Base-by-base conservation (phyloP, 192 early-diverging fungal species). In the Backusella mclennaniae region DNA sequence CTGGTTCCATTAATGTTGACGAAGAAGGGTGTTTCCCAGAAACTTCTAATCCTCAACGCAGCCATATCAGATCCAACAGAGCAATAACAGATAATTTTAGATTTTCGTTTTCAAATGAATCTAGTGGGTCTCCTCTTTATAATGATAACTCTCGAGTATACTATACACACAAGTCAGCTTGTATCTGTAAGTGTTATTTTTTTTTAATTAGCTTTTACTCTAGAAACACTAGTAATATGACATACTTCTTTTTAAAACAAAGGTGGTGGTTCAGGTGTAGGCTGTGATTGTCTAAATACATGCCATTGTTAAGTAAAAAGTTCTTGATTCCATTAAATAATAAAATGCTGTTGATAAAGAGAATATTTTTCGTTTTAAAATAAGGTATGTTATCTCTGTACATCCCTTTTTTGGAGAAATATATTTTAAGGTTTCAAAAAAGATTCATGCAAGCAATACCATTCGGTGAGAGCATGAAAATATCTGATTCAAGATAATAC, bases 221-320 rank as follows among this genome's bases (percentile, higher is more conserved):
- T 17, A n/a, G 6, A 49, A 8, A 49, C n/a, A 49, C 5, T 49
- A 44, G 15, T 17, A 44, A 44, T 67, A 12, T 35, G 14, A 0
- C 7, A 6, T 4, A 35, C 15, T 6, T 19, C 6, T 38, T 67
- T 67, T 67, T 67, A 17, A 35, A 67, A 35, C 23, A 66, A 12
- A 67, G 67, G 67, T 67, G 29, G 67, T 67, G 67, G 67, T 7
- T 67, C 67, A 17, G 67, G 67, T 33, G 67, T 67, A 0, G 67
- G 67, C 9, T 67, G 67, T 35, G 67, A 67, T 35, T 67, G 67
- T 17, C 38, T 35, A 67, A 67, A 35, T 1, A 67, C 4, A 67
- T 67, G 67, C n/a, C 19, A 29, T 67, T 67, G 67, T 19, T 67
- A 67, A 67, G 17, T 12, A 3, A 4, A 63, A 29, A 63, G 26